A percentile compares a stretch with the other conserved stretches of the same genome.
Conservation (phyloP, 2,329 filamentous ascomycete genomes). For the Colletotrichum nymphaeae region DNA sequence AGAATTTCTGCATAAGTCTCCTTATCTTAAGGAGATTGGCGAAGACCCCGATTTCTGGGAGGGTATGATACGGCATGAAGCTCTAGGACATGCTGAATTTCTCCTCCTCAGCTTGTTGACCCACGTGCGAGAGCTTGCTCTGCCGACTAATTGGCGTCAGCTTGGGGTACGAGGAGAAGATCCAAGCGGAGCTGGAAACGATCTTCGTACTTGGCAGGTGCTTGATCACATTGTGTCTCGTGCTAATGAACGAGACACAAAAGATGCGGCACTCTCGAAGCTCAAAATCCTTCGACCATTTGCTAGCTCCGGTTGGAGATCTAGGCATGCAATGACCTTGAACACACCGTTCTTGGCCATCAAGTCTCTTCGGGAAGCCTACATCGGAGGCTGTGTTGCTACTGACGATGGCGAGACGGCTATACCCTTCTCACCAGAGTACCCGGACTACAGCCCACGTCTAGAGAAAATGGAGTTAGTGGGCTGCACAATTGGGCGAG, state of each 20-base stretch:
- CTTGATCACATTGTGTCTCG: neutral
- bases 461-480: neutral
- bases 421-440: neutral
- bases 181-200: neutral
- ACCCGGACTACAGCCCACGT: neutral
- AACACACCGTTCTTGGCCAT: too few species aligned
- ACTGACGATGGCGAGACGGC: too few species aligned
- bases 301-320: neutral
- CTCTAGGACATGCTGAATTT: neutral
- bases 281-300: neutral
- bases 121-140: neutral
- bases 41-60: neutral
- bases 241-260: neutral
- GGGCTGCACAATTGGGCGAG: neutral
- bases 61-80: neutral
- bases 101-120: neutral
- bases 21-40: neutral
- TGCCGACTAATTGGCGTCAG: neutral
- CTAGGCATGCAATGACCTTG: neutral
- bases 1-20: neutral
- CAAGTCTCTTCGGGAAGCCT: too few species aligned
- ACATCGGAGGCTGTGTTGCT: too few species aligned
- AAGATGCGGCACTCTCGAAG: neutral
- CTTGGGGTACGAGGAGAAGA: neutral
- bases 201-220: neutral